Evolutionary conservation across 345 rosid species (phyloP).

Genomic region (Salix suchowensis): DNA sequence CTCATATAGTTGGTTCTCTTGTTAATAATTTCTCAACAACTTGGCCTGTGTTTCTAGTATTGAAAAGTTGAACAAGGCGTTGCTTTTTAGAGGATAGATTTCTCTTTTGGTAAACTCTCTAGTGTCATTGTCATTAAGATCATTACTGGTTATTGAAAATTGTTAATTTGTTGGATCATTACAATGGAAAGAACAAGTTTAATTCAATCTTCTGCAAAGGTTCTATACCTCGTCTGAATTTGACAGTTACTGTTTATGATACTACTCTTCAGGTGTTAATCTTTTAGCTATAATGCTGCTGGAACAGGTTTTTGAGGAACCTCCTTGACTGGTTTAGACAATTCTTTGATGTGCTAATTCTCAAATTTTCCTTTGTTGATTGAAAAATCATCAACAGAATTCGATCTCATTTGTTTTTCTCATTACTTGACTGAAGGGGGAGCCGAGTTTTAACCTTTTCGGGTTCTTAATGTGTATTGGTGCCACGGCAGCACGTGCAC

Average conservation of each 20-base stretch:
- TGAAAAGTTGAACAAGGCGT: too few species aligned
- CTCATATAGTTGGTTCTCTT: too few species aligned
- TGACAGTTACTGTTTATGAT: neutral
- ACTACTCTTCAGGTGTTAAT: neutral
- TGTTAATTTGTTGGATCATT: neutral
- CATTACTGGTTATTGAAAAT: neutral
- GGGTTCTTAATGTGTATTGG: slow-evolving; percentile 40
- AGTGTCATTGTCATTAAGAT: neutral
- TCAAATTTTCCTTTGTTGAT: slow-evolving; percentile 3
- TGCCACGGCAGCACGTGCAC: slow-evolving; percentile 51
- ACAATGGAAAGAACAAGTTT: neutral
- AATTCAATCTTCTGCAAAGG: neutral
- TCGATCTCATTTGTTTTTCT: slow-evolving; percentile 2
- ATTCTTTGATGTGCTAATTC: neutral
- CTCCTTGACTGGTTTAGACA: neutral
- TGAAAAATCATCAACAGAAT: neutral
- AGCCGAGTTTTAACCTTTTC: slow-evolving; percentile 45
- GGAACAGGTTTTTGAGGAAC: neutral
- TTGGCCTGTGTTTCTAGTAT: too few species aligned
- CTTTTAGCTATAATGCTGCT: neutral
- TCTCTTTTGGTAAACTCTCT: neutral
- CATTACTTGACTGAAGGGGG: slow-evolving; percentile 30
- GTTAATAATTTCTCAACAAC: too few species aligned
- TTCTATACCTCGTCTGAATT: neutral
- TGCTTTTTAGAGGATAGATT: too few species aligned